Base-by-base conservation (phyloP, 1,139 yeast species). In the Yamadazyma pseudoaaseri region DNA sequence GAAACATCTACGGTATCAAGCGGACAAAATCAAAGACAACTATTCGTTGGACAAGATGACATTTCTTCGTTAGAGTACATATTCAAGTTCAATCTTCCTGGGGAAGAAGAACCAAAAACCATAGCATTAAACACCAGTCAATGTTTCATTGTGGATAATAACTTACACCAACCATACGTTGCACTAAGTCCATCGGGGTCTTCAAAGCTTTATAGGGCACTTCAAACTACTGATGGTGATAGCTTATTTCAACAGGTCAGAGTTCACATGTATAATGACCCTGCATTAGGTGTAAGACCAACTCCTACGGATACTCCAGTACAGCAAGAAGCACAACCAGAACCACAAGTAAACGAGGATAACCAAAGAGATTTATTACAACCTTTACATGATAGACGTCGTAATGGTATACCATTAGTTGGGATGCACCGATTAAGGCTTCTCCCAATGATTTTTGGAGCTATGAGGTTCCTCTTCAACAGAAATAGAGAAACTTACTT, bases 141-240 rank as follows among this genome's bases (percentile, higher is more conserved):
- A 33, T 69, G 76, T 40, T 66, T 71, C 11, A 44, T 71, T 4
- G 72, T 70, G 4, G 70, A 67, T 33, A 45, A 62, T 20, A 54
- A 51, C 1, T 44, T 41, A 4, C 57, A 54, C 26, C 52, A 50
- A n/a, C 74, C 76, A 2, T 71, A 70, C 34, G 36, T 70, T 7
- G 47, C 70, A 27, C 37, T 71, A 15, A 69, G 58, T 36, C 58
- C 60, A 3, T 41, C 65, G 4, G 77, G 70, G 0, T 42, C 55
- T 10, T 56, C 65, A 3, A 58, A 58, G 31, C 39, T 68, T 15
- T 42, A 52, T 27, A 38, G 45, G 4, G 34, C 26, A 0, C 52
- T 56, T 31, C 38, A 41, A 22, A 37, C 25, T 28, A 16, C 32
- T 8, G 31, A 42, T 17, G 56, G 55, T 2, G 34, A 34, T 8